phyloP scores from a whole-genome alignment of 306 rosid genomes.

The Medicago truncatula region DNA sequence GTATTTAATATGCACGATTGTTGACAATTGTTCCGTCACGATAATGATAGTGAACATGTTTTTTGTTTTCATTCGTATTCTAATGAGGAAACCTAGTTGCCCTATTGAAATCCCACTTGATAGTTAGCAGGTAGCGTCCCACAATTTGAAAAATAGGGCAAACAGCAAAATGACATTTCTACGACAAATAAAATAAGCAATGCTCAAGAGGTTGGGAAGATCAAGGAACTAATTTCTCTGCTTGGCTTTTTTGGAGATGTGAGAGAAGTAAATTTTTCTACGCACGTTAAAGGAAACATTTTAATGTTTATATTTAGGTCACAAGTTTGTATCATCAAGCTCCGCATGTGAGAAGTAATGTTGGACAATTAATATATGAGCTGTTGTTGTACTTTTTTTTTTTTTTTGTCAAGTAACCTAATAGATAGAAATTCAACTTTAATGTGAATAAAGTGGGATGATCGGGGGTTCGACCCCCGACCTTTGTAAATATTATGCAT shows the following conservation, averaged over 20 bases:
- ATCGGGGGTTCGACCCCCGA: too few species aligned
- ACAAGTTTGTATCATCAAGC: too few species aligned
- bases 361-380: slow-evolving; percentile 37
- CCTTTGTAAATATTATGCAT: too few species aligned
- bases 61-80: slow-evolving; percentile 9
- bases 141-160: slow-evolving; percentile 37
- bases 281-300: too few species aligned
- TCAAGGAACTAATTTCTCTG: slow-evolving; percentile 18
- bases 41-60: slow-evolving; percentile 48
- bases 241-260: slow-evolving; percentile 34
- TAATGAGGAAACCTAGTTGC: slow-evolving; percentile 27
- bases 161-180: slow-evolving; percentile 43
- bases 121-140: slow-evolving; percentile 46
- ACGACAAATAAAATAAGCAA: slow-evolving; percentile 38
- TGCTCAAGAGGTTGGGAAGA: slow-evolving; percentile 37
- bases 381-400: too few species aligned
- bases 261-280: not conserved
- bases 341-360: too few species aligned
- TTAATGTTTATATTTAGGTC: too few species aligned
- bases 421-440: too few species aligned
- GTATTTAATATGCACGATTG: slow-evolving; percentile 38
- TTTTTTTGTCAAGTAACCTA: too few species aligned
- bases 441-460: too few species aligned
- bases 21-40: slow-evolving; percentile 49
- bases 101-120: slow-evolving; percentile 38